Evolutionary conservation across 2,329 filamentous ascomycete species (phyloP).

Genomic region (Calonectria hawksworthii): DNA sequence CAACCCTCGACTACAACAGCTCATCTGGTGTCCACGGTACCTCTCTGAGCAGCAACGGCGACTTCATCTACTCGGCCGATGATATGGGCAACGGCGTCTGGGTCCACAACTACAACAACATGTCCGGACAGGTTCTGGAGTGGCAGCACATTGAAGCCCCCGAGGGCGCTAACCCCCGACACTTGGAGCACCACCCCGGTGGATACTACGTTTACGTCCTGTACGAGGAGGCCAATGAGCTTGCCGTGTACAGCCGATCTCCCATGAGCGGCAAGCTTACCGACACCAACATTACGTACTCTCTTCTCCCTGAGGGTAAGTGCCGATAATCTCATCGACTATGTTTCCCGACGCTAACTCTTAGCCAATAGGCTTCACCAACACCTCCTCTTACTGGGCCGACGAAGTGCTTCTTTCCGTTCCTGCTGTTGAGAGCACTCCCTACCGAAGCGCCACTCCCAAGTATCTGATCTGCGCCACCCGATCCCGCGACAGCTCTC

Average conservation of each 20-base stretch:
- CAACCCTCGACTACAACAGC: slow-evolving; percentile 11
- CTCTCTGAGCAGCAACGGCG: slow-evolving; percentile 14
- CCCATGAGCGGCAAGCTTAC: slow-evolving; percentile 2
- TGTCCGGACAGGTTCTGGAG: neutral
- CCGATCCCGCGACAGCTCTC: slow-evolving; percentile 11
- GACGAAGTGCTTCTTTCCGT: slow-evolving; percentile 21
- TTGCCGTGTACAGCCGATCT: slow-evolving; percentile 10
- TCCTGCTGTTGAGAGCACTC: neutral
- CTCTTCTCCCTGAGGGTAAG: slow-evolving; percentile 14
- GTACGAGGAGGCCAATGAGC: slow-evolving; percentile 11
- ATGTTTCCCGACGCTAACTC: neutral
- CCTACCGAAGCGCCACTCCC: neutral
- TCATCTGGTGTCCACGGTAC: slow-evolving; percentile 22
- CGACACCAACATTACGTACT: slow-evolving; percentile 13
- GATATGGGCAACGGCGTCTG: slow-evolving; percentile 33
- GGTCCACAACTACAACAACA: slow-evolving; percentile 28
- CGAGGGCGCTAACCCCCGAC: slow-evolving; percentile 11
- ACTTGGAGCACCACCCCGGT: slow-evolving; percentile 10
- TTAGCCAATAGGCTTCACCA: slow-evolving; percentile 8
- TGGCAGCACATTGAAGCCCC: slow-evolving; percentile 7
- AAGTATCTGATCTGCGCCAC: slow-evolving; percentile 15
- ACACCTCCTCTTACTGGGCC: slow-evolving; percentile 23
- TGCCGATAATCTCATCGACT: neutral
- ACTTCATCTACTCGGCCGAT: slow-evolving; percentile 32
- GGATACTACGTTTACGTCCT: slow-evolving; percentile 13